phyloP scores from a whole-genome alignment of 805 yeast species.

The Cyberlindnera lachancei region DNA sequence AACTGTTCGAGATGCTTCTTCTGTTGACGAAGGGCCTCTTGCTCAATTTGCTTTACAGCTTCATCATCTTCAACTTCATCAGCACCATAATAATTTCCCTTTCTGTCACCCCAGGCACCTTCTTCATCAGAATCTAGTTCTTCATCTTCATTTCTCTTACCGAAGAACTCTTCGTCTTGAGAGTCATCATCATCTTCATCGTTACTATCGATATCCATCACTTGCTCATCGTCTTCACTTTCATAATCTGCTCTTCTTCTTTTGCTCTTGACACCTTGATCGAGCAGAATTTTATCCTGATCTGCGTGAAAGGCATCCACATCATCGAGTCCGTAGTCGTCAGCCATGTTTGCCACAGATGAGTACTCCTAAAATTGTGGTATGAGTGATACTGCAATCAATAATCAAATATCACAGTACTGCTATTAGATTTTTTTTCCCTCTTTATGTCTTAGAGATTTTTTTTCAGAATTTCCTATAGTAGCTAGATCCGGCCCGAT shows the following conservation, averaged over 20 bases:
- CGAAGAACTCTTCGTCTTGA: slow-evolving; percentile 23
- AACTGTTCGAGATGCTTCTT: slow-evolving; percentile 71
- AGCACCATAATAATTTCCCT: slow-evolving; percentile 46
- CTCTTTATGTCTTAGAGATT: too few species aligned
- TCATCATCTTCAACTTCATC: slow-evolving; percentile 53
- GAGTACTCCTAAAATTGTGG: too few species aligned
- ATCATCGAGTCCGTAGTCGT: slow-evolving; percentile 49
- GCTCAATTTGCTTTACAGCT: slow-evolving; percentile 69
- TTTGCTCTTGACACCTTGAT: slow-evolving; percentile 34
- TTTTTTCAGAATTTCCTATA: too few species aligned
- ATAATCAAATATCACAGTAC: too few species aligned
- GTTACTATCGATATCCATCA: slow-evolving; percentile 31
- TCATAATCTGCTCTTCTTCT: slow-evolving; percentile 24
- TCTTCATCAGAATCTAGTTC: slow-evolving; percentile 31
- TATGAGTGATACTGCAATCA: too few species aligned
- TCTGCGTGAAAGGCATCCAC: slow-evolving; percentile 61
- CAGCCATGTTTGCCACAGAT: slow-evolving; percentile 8
- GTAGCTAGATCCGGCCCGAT: too few species aligned
- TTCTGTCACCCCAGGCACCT: slow-evolving; percentile 39
- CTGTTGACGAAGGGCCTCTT: slow-evolving; percentile 83
- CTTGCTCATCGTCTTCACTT: slow-evolving; percentile 45
- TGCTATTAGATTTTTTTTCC: too few species aligned
- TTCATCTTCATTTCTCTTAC: slow-evolving; percentile 26
- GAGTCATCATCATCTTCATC: slow-evolving; percentile 22
- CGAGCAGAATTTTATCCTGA: slow-evolving; percentile 48